phyloP scores from a whole-genome alignment of 208 protist species.

The Spongospora subterranea region DNA sequence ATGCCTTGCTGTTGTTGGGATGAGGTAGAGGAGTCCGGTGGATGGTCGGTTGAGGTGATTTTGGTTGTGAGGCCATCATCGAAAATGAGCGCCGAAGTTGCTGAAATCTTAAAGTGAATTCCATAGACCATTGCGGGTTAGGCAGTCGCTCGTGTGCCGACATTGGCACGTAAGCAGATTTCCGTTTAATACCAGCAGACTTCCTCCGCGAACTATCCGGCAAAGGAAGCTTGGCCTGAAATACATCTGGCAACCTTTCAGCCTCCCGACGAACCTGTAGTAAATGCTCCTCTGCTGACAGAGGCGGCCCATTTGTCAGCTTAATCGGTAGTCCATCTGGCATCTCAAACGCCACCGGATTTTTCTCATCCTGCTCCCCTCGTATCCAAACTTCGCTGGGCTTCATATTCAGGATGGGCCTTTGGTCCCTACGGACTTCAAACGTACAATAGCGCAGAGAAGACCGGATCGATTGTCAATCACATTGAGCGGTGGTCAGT shows the following conservation, averaged over 20 bases:
- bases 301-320: conserved; percentile 13
- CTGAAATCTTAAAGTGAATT: neutral
- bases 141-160: neutral
- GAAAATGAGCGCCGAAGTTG: neutral
- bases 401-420: no score
- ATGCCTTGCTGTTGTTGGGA: conserved; percentile 23
- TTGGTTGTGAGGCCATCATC: neutral
- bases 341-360: no score
- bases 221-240: neutral
- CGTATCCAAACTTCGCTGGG: no score
- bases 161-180: conserved; percentile 11
- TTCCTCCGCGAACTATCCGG: neutral
- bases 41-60: neutral
- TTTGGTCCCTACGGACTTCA: no score
- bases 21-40: neutral
- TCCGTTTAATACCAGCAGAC: neutral
- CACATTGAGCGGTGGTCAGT: no score
- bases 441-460: no score
- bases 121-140: neutral
- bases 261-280: conserved; percentile 19
- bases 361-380: no score
- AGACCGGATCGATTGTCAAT: no score
- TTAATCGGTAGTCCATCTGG: no score
- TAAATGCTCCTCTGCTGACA: neutral
- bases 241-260: neutral